Base-by-base conservation (phyloP, 805 yeast species). In the Starmerella roubikii region DNA sequence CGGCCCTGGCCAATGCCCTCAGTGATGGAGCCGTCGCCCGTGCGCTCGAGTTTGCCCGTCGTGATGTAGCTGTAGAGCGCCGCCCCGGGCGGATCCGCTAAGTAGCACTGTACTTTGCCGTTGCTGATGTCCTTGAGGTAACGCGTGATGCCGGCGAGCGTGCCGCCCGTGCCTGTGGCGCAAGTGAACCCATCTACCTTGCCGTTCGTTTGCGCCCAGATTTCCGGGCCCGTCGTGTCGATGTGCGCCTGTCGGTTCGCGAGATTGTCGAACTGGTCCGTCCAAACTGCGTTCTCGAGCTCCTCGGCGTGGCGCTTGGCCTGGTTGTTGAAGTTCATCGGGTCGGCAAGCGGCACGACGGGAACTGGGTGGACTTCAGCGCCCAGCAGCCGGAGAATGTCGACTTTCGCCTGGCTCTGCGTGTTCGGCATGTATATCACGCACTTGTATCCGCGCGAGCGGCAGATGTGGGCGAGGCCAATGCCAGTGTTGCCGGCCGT, bases 1-100 rank as follows among this genome's bases (percentile, higher is more conserved):
- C 96, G 71, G 34, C 94, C 94, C 61, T 86, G 96, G 22, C 96
- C 96, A 61, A 86, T 84, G 24, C 96, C 96, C 62, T 86, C 96
- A 22, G 95, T 86, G 59, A 86, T 84, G 0, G 93, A 79, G 3
- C 83, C 73, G 21, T 36, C 39, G 23, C 96, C 96, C 1, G 71
- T 67, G 52, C 85, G 71, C 31, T 74, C 83, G 54, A 76, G 64
- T 24, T 88, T 88, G 15, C 75, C 73, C 4, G 80, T 66, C 44
- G 72, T 75, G 44, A 86, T 74, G 55, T 77, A 84, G 9, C 84
- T 72, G 62, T 81, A 82, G 33, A 86, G 67, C 35, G 80, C 81
- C 3, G 91, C 77, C 41, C 96, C 95, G 12, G 95, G 95, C 18
- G 96, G 95, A 59, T 86, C 96, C 1, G 96, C 94, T 42, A 83